These are phyloP conservation scores for Penicillium digitatum DNA, from an alignment of 2,329 filamentous ascomycete genomes.

Conservation along the genomic window DNA sequence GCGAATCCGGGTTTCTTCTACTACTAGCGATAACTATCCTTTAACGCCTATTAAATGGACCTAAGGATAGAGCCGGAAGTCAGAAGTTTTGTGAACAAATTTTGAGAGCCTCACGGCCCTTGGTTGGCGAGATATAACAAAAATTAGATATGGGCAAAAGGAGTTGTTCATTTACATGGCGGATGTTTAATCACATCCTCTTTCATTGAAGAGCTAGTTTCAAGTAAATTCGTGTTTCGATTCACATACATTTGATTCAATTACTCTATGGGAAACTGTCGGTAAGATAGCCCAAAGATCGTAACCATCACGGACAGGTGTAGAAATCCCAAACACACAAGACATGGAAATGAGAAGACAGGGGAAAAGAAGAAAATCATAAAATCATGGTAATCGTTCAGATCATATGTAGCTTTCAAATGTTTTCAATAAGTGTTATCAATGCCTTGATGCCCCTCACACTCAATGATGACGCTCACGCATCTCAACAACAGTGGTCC, in stretches of 20 bases:
- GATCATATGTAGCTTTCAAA: background rate
- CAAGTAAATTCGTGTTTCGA: background rate
- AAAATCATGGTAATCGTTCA: constrained; percentile 4
- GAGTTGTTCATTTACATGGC: no score
- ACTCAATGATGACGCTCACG: constrained; percentile 53
- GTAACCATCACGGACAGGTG: background rate
- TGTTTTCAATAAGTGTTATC: background rate
- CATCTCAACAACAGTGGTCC: constrained; percentile 63
- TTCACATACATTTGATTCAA: background rate
- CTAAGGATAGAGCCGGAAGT: no score
- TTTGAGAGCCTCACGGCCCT: no score
- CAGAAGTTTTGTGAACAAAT: no score
- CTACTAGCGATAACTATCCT: no score
- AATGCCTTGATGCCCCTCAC: background rate
- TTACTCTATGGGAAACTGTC: background rate
- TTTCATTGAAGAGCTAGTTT: no score
- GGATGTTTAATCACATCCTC: no score
- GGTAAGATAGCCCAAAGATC: background rate
- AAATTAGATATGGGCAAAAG: no score
- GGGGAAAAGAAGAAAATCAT: background rate
- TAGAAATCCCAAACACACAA: background rate
- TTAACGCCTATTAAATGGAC: no score
- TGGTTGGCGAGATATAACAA: no score
- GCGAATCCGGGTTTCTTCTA: no score
- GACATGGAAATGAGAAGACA: background rate